A percentile compares a stretch with the other conserved stretches of the same genome.
These are phyloP conservation scores for Rosa rugosa DNA, from an alignment of 306 rosid species.

Conservation along the genomic window DNA sequence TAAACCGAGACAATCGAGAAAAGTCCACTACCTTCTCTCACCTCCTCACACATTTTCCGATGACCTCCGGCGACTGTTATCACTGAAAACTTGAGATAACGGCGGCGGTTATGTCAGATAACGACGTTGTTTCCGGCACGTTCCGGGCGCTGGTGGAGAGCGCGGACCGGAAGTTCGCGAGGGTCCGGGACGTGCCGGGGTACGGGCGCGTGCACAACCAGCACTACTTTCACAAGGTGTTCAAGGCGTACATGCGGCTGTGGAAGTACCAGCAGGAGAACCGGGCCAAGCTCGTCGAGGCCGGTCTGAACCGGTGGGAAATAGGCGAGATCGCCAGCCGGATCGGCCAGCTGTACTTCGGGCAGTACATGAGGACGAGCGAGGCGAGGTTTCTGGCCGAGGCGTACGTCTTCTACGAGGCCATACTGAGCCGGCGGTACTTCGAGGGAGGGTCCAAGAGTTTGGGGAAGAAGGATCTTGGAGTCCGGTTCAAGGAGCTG, in stretches of 20 bases:
- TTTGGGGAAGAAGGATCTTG: slow-evolving; percentile 71
- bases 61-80: slow-evolving; percentile 43
- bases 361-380: slow-evolving; percentile 93
- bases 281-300: slow-evolving; percentile 66
- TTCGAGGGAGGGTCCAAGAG: slow-evolving; percentile 69
- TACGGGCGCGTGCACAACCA: slow-evolving; percentile 67
- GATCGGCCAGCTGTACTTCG: slow-evolving; percentile 94
- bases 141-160: slow-evolving; percentile 89
- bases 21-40: slow-evolving; percentile 21
- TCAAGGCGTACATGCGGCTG: slow-evolving; percentile 79
- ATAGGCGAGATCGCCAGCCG: slow-evolving; percentile 99
- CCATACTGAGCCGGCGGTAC: slow-evolving; percentile 82
- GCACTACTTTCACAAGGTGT: slow-evolving; percentile 83
- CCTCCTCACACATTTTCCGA: slow-evolving; percentile 36
- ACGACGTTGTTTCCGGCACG: slow-evolving; percentile 44
- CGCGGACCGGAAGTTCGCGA: slow-evolving; percentile 88
- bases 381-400: slow-evolving; percentile 80
- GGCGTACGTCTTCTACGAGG: slow-evolving; percentile 92
- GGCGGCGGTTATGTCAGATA: slow-evolving; percentile 51
- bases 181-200: slow-evolving; percentile 90
- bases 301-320: slow-evolving; percentile 96
- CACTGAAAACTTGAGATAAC: slow-evolving; percentile 21
- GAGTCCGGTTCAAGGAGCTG: slow-evolving; percentile 80
- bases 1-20: background rate
- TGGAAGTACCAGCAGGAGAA: slow-evolving; percentile 95